phyloP scores from a whole-genome alignment of 176 grass and related monocot genomes.

The Areca catechu region DNA sequence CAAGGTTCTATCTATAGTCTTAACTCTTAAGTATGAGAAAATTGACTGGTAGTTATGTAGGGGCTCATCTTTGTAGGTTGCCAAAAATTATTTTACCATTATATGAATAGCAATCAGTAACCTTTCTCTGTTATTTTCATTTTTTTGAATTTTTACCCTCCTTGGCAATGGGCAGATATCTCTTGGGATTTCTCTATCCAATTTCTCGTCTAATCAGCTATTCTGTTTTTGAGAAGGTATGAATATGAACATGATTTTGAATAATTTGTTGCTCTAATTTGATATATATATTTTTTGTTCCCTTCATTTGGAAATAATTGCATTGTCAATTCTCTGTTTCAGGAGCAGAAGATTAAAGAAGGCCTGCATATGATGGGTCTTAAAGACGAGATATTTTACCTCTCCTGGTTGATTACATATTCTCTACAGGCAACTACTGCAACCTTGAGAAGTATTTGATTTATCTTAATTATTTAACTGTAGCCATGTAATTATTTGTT shows the following conservation, averaged over 20 bases:
- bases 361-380: conserved; percentile 44
- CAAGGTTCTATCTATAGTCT: too few species aligned
- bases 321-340: conserved; percentile 7
- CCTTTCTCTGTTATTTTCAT: not conserved
- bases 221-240: conserved; percentile 38
- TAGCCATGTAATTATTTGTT: too few species aligned
- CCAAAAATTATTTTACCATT: too few species aligned
- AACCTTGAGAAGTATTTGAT: not conserved
- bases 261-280: too few species aligned
- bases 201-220: conserved; percentile 43
- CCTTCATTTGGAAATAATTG: not conserved
- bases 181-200: conserved; percentile 47
- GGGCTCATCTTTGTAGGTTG: too few species aligned
- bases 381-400: conserved; percentile 42
- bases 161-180: conserved; percentile 15
- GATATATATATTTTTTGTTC: not conserved
- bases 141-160: too few species aligned
- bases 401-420: conserved; percentile 48
- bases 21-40: too few species aligned
- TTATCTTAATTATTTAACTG: not conserved
- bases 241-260: too few species aligned
- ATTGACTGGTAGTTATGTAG: too few species aligned
- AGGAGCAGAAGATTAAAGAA: conserved; percentile 58
- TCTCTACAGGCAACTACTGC: conserved; percentile 26
- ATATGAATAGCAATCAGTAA: not conserved